Evolutionary conservation across 306 rosid species (phyloP), one percentile per base, ranked within the genome.

Genomic region (Fagus sylvatica): DNA sequence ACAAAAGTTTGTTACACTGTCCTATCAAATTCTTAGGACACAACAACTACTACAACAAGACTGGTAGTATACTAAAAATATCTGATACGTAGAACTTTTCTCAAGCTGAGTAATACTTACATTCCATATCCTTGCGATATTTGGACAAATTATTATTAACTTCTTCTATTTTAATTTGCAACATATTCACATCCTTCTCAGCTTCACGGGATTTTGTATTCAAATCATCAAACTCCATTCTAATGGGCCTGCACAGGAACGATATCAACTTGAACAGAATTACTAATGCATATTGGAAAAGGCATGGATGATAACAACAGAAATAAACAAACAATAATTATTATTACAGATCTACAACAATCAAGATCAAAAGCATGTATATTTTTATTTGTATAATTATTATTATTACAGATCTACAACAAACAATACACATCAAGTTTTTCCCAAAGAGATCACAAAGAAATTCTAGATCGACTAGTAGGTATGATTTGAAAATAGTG

Each of bases 151-250:
- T 91, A 81, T 61, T 86, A 60, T 88, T 83, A 74, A 85, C 90
- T 82, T 89, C 98, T 76, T 88, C 76, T 80, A 89, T 76, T 89
- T 91, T 95, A 81, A 86, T 86, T 88, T 88, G 93, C 86, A 89
- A 76, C 88, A 85, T 82, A 79, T 88, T 89, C 71, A 95, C 97
- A 86, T 90, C 98, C 83, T 83, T 92, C 85, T 92, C 97, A 37
- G 87, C 92, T 78, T 89, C 97, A 71, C 88, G 93, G 74, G 76
- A 91, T 78, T 92, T 95, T 28, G 81, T 80, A 80, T 86, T 87
- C 83, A 89, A 46, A 78, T 89, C 95, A 82, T 91, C 93, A 78
- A 81, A 88, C 88, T 95, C 98, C 73, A 73, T 78, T 49, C 74
- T 89, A 78, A 83, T 83, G 0, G 56, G 88, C 85, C 98, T 95